Evolutionary conservation across 1,139 yeast genomes (phyloP), one percentile per base, ranked within the genome.

Genomic region (Kodamaea sp.): DNA sequence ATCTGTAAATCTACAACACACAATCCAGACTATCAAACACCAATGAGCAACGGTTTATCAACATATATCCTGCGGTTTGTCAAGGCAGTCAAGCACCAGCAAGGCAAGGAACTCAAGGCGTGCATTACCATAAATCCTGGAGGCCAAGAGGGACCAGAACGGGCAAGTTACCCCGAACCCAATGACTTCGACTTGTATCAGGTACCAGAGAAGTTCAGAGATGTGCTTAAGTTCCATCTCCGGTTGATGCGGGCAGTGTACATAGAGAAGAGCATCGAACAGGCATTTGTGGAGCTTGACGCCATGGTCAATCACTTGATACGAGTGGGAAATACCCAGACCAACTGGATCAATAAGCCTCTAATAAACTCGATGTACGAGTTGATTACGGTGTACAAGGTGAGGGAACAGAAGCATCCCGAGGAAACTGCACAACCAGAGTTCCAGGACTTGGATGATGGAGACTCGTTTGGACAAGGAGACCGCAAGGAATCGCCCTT

Each of bases 311-410:
- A 62, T 37, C 53, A 66, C 12, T 50, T 81, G 36, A 80, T 80
- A 41, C 63, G 88, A 32, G 76, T 78, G 19, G 83, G 88, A 0
- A 88, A 80, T 39, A 55, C 64, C 9, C 79, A 80, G 44, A 73
- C 78, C 14, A 71, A 69, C 40, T 87, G 95, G 95, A 71, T 85
- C 20, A 70, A 83, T 32, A 69, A 68, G 1, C 79, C 84, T 2
- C 55, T 87, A 41, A 75, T 74, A 52, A 61, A 64, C 12, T 66
- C 78, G 5, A 71, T 83, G 21, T 67, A 69, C 24, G 87, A 82
- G 50, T 63, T 85, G 42, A 69, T 79, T 22, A 64, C 69, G 24
- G 61, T 73, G 8, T 66, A 68, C 49, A 61, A 62, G 32, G 72
- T 69, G 5, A 60, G 64, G 43, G 59, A 55, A 38, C 54, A 55